Conservation (phyloP, 768 basidiomycete genomes). For the Lactarius hatsudake region DNA sequence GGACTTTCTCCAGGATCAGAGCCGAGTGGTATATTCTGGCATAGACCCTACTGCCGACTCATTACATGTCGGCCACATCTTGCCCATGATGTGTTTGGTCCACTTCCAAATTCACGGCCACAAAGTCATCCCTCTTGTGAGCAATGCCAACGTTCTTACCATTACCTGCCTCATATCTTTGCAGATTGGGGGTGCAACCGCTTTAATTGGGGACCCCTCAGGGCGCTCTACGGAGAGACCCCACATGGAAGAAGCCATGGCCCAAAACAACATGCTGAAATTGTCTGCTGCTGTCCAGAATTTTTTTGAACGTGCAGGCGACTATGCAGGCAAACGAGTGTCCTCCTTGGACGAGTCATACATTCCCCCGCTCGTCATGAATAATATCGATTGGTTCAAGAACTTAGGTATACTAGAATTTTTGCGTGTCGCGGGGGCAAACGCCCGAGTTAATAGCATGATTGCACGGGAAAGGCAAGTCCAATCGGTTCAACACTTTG, state of each 20-base stretch:
- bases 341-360: conserved; percentile 16
- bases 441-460: conserved; percentile 86
- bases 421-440: conserved; percentile 73
- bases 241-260: conserved; percentile 54
- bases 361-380: conserved; percentile 44
- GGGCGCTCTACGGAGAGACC: conserved; percentile 82
- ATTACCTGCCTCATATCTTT: conserved; percentile 11
- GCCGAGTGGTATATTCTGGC: conserved; percentile 74
- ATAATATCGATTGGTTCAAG: conserved; percentile 79
- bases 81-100: conserved; percentile 81
- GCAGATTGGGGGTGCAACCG: conserved; percentile 95
- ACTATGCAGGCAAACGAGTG: conserved; percentile 48
- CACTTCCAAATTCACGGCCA: conserved; percentile 91
- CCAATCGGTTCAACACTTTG: not conserved
- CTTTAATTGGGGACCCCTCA: conserved; percentile 95
- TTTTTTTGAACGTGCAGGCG: conserved; percentile 68
- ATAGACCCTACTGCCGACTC: conserved; percentile 90
- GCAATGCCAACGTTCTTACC: conserved; percentile 30
- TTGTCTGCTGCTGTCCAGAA: conserved; percentile 62
- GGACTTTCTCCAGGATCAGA: conserved; percentile 14
- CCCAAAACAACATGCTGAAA: conserved; percentile 61
- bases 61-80: conserved; percentile 90
- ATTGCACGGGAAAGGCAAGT: conserved; percentile 82
- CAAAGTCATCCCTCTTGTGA: conserved; percentile 75
- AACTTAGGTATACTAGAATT: conserved; percentile 78